Percentiles rank a stretch among this genome's conserved stretches.
Evolutionary conservation across 164 flowering plant genomes (phyloP).

Genomic region (Aristolochia contorta): DNA sequence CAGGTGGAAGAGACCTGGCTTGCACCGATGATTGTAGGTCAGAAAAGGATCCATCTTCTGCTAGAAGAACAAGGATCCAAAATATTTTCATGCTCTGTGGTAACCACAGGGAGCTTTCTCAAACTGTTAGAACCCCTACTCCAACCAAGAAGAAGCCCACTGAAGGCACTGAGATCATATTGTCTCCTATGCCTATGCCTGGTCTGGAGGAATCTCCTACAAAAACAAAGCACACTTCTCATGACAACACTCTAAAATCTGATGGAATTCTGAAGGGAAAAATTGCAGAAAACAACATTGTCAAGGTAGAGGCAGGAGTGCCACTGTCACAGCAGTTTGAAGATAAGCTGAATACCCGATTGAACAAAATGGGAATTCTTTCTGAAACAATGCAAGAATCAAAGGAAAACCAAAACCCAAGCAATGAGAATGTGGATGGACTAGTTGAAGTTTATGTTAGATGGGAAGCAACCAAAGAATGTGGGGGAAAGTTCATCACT

Average conservation of each 20-base stretch:
- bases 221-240: constrained; percentile 7
- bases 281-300: constrained; percentile 3
- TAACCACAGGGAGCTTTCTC: constrained; percentile 70
- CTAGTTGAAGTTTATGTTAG: constrained; percentile 48
- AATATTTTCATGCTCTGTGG: constrained; percentile 94
- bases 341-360: constrained; percentile 14
- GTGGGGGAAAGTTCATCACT: constrained; percentile 51
- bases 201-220: not conserved
- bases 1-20: constrained; percentile 8
- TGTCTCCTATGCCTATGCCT: too few relatives aligned
- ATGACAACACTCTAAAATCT: constrained; percentile 4
- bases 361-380: constrained; percentile 5
- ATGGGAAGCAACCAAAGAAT: constrained; percentile 72
- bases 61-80: constrained; percentile 60
- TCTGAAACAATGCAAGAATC: constrained; percentile 6
- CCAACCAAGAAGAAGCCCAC: constrained; percentile 18
- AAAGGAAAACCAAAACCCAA: constrained; percentile 43
- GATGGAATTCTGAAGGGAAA: not conserved
- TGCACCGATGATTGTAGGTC: too few relatives aligned
- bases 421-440: constrained; percentile 13
- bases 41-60: constrained; percentile 32
- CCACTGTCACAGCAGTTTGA: constrained; percentile 5
- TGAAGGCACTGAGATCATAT: constrained; percentile 15
- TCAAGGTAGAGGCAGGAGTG: not conserved
- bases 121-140: constrained; percentile 26